Conservation (phyloP, 495 filamentous ascomycete genomes). For the Aspergillus steynii region DNA sequence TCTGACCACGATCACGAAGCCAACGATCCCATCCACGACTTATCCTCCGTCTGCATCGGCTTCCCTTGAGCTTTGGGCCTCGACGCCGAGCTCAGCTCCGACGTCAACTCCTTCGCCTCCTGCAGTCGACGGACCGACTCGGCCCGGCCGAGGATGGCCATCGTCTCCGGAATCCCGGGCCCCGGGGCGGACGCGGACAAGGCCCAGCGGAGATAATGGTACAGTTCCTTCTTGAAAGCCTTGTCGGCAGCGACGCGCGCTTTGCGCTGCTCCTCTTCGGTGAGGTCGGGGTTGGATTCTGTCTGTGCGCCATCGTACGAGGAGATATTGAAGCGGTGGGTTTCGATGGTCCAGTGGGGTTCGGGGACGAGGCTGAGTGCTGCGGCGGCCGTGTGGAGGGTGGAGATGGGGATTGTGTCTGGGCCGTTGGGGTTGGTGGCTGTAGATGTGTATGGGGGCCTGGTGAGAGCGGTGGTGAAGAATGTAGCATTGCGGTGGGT, state of each 20-base stretch:
- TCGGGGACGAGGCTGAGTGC: slow-evolving; percentile 41
- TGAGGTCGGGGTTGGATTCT: neutral
- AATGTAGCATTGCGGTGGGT: slow-evolving; percentile 61
- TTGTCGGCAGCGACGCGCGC: slow-evolving; percentile 26
- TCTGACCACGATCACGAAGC: slow-evolving; percentile 18
- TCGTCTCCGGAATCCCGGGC: slow-evolving; percentile 55
- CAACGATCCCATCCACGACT: slow-evolving; percentile 44
- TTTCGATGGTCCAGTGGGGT: slow-evolving; percentile 38
- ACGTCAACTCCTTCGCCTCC: slow-evolving; percentile 42
- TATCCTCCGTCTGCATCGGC: slow-evolving; percentile 23
- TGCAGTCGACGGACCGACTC: slow-evolving; percentile 58
- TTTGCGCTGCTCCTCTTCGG: slow-evolving; percentile 12
- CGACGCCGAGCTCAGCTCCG: slow-evolving; percentile 18
- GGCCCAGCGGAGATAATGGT: slow-evolving; percentile 68
- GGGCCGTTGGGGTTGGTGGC: slow-evolving; percentile 9
- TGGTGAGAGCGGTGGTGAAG: slow-evolving; percentile 51
- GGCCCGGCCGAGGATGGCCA: slow-evolving; percentile 63
- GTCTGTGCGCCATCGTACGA: slow-evolving; percentile 35
- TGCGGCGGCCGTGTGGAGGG: slow-evolving; percentile 41
- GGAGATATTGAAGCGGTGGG: slow-evolving; percentile 39
- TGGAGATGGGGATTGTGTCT: slow-evolving; percentile 29
- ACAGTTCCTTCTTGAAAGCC: slow-evolving; percentile 45
- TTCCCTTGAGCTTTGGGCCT: slow-evolving; percentile 10
- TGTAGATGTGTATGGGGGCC: slow-evolving; percentile 30
- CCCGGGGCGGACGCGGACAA: slow-evolving; percentile 59